These are phyloP conservation scores for Eremothecium gossypii DNA, from an alignment of 1,139 yeast genomes.

Conservation along the genomic window DNA sequence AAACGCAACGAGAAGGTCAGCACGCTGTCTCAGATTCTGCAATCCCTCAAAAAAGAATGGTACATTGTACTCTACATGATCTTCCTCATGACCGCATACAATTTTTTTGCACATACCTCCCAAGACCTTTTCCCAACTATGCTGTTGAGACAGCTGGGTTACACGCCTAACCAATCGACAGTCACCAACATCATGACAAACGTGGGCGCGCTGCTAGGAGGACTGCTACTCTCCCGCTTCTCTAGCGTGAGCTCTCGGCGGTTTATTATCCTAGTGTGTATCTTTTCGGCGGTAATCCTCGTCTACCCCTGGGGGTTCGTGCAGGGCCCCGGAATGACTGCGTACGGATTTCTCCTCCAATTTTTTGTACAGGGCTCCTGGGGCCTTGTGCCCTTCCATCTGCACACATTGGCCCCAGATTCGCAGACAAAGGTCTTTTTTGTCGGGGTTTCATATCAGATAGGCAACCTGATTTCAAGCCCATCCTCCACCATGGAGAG, in stretches of 20 bases:
- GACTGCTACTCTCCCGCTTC: constrained; percentile 51
- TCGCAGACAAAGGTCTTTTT: constrained; percentile 48
- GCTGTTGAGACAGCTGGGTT: constrained; percentile 45
- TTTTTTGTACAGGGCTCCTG: constrained; percentile 81
- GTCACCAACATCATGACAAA: constrained; percentile 64
- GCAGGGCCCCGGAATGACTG: constrained; percentile 42
- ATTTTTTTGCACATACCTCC: constrained; percentile 64
- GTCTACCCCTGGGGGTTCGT: constrained; percentile 69
- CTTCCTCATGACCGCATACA: constrained; percentile 53
- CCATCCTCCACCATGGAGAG: constrained; percentile 81
- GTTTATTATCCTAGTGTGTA: constrained; percentile 49
- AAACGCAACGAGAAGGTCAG: constrained; percentile 20
- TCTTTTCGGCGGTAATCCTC: constrained; percentile 59
- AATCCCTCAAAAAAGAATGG: constrained; percentile 28
- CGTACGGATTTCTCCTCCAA: constrained; percentile 72
- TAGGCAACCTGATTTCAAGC: constrained; percentile 76
- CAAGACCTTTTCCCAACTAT: constrained; percentile 67
- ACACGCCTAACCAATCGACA: constrained; percentile 44
- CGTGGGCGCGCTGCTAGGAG: constrained; percentile 61
- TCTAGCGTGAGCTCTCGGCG: constrained; percentile 57
- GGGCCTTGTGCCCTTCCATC: constrained; percentile 77
- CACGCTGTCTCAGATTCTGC: constrained; percentile 8
- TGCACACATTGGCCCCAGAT: constrained; percentile 71
- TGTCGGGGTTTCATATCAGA: constrained; percentile 70
- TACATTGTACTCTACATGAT: constrained; percentile 42